Conservation (phyloP, 2,329 filamentous ascomycete genomes). For the Scedosporium aurantiacum region DNA sequence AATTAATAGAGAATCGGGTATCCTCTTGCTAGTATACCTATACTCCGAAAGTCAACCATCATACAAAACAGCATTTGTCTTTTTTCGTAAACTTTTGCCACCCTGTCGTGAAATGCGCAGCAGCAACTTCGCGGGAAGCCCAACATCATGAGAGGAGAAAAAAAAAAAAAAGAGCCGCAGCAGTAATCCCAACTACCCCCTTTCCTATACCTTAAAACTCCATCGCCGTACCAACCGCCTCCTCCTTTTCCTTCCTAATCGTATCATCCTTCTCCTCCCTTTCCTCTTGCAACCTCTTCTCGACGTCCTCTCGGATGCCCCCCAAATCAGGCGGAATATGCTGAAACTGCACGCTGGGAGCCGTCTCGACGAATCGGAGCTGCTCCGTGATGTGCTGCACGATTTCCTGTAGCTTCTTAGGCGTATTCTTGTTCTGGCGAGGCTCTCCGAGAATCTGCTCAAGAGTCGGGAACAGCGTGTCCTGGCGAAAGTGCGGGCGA, state of each 20-base stretch:
- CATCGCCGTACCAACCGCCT: conserved; percentile 46
- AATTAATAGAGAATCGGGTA: conserved; percentile 2
- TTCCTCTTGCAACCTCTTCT: conserved; percentile 55
- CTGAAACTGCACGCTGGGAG: conserved; percentile 78
- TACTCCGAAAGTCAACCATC: not conserved
- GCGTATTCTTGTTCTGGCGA: conserved; percentile 66
- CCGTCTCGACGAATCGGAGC: conserved; percentile 70
- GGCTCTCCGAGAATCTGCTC: conserved; percentile 57
- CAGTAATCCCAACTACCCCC: not conserved
- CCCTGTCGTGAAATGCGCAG: not conserved
- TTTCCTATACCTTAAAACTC: conserved; percentile 27
- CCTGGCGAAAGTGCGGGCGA: conserved; percentile 77
- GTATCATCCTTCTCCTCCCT: conserved; percentile 46
- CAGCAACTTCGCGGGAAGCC: not conserved
- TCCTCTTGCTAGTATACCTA: not conserved
- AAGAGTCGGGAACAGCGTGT: conserved; percentile 82
- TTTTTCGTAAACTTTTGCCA: not conserved
- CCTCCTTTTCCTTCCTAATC: conserved; percentile 41
- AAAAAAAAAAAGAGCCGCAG: not conserved
- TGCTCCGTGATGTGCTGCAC: conserved; percentile 74
- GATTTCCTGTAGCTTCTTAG: conserved; percentile 64
- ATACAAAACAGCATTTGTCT: not conserved
- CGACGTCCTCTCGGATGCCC: conserved; percentile 56
- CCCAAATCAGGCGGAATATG: conserved; percentile 68
- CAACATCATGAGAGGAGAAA: not conserved